phyloP scores from a whole-genome alignment of 805 yeast genomes.

The Metschnikowia cubensis region DNA sequence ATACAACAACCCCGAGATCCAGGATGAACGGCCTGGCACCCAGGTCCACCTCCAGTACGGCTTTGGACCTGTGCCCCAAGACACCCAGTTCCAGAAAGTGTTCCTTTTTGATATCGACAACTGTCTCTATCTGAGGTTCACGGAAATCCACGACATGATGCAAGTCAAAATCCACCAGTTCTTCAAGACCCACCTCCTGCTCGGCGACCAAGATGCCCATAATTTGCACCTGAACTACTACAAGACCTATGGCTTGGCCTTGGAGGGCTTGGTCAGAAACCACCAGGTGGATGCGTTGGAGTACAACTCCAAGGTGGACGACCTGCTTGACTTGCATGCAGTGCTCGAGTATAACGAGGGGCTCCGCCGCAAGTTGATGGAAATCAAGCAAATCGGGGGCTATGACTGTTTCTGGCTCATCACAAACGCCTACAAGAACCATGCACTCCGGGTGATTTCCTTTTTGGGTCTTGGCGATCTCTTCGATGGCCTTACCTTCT shows the following conservation, averaged over 20 bases:
- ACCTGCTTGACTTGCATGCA: slow-evolving; percentile 78
- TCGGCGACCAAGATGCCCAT: slow-evolving; percentile 72
- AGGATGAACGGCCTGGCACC: slow-evolving; percentile 12
- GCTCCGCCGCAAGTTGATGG: slow-evolving; percentile 49
- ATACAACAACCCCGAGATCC: slow-evolving; percentile 15
- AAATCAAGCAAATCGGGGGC: slow-evolving; percentile 41
- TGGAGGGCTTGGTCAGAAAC: slow-evolving; percentile 76
- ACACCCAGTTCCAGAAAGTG: slow-evolving; percentile 19
- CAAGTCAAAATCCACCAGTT: slow-evolving; percentile 78
- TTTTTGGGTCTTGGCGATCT: slow-evolving; percentile 86
- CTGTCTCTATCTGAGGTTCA: slow-evolving; percentile 74
- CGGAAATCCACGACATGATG: slow-evolving; percentile 82
- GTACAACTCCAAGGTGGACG: slow-evolving; percentile 86
- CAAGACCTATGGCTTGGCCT: slow-evolving; percentile 83
- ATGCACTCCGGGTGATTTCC: slow-evolving; percentile 75
- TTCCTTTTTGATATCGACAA: slow-evolving; percentile 94
- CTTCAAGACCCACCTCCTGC: slow-evolving; percentile 59
- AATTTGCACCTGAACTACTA: slow-evolving; percentile 71
- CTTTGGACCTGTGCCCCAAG: slow-evolving; percentile 18
- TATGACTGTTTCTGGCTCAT: slow-evolving; percentile 82
- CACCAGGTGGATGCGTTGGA: slow-evolving; percentile 81
- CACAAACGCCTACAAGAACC: slow-evolving; percentile 91
- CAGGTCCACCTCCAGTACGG: slow-evolving; percentile 16
- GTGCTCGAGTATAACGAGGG: slow-evolving; percentile 62
- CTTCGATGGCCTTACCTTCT: slow-evolving; percentile 90